Evolutionary conservation across 2,329 filamentous ascomycete species (phyloP).

Genomic region (Epichloe amarillans): DNA sequence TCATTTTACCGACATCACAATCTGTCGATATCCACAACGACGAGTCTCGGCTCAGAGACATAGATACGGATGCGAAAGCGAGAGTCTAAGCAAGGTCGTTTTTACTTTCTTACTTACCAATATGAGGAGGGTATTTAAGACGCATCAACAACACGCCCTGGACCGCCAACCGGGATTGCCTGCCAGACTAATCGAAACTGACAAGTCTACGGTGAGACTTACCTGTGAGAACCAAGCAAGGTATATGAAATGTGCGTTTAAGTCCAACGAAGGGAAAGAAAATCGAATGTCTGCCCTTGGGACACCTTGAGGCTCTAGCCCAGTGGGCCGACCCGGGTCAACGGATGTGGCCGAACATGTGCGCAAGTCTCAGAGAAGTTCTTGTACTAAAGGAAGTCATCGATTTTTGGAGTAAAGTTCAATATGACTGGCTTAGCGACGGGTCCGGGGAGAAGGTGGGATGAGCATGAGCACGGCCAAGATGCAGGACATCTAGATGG

Average conservation of each 20-base stretch:
- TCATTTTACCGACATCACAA: background rate
- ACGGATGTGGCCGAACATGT: no score
- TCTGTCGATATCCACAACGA: no score
- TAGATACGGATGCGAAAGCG: background rate
- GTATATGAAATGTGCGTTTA: background rate
- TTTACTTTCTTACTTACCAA: background rate
- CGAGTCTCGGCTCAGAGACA: no score
- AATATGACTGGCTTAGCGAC: background rate
- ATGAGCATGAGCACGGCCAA: background rate
- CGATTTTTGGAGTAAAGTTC: background rate
- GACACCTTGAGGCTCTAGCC: no score
- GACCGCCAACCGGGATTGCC: background rate
- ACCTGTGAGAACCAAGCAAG: background rate
- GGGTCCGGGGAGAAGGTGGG: background rate
- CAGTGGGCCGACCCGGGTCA: no score
- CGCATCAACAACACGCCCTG: background rate
- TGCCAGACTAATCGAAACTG: background rate
- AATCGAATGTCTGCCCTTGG: background rate
- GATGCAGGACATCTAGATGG: background rate
- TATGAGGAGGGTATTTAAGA: background rate
- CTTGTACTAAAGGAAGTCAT: background rate
- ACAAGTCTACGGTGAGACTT: no score
- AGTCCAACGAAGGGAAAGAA: background rate
- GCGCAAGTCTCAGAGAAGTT: no score
- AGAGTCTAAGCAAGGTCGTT: background rate